Percentiles rank a stretch among this genome's conserved stretches.
phyloP scores from a whole-genome alignment of 768 basidiomycete genomes.

The Holtermanniella nyarrowii region DNA sequence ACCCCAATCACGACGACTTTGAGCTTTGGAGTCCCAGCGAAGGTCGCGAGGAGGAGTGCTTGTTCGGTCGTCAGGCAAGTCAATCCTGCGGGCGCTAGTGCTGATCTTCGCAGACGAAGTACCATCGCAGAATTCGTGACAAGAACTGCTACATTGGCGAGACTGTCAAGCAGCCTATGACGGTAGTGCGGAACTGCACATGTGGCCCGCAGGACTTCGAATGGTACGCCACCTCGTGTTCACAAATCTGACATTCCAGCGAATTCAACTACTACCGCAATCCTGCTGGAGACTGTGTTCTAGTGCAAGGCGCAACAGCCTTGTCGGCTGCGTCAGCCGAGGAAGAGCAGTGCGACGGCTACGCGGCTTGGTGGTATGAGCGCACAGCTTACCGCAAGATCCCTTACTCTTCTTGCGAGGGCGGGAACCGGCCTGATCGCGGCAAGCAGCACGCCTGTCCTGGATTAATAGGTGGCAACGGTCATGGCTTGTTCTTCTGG shows the following conservation, averaged over 20 bases:
- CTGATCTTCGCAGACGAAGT: slow-evolving; percentile 55
- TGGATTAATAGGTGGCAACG: slow-evolving; percentile 48
- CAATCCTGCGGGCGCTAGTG: neutral
- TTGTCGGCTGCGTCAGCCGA: slow-evolving; percentile 42
- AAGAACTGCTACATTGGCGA: slow-evolving; percentile 75
- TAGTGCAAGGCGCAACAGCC: slow-evolving; percentile 59
- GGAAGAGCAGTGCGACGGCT: slow-evolving; percentile 39
- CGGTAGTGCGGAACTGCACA: slow-evolving; percentile 58
- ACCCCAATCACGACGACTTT: slow-evolving; percentile 82
- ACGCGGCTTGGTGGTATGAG: slow-evolving; percentile 80
- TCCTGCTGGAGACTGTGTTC: slow-evolving; percentile 60
- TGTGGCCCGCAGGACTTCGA: slow-evolving; percentile 77
- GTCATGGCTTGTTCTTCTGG: slow-evolving; percentile 76
- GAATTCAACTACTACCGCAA: slow-evolving; percentile 86
- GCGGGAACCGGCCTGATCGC: slow-evolving; percentile 65
- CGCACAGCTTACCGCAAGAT: slow-evolving; percentile 85
- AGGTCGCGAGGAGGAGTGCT: slow-evolving; percentile 70
- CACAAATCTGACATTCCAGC: slow-evolving; percentile 45
- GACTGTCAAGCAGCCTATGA: slow-evolving; percentile 49
- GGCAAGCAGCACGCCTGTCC: slow-evolving; percentile 70
- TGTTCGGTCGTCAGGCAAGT: slow-evolving; percentile 80
- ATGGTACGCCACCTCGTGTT: slow-evolving; percentile 52
- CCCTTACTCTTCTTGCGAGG: slow-evolving; percentile 76
- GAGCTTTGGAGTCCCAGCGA: slow-evolving; percentile 95
- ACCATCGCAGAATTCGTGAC: slow-evolving; percentile 73